Base-by-base conservation (phyloP, 2,329 filamentous ascomycete species). In the Apiospora hydei region DNA sequence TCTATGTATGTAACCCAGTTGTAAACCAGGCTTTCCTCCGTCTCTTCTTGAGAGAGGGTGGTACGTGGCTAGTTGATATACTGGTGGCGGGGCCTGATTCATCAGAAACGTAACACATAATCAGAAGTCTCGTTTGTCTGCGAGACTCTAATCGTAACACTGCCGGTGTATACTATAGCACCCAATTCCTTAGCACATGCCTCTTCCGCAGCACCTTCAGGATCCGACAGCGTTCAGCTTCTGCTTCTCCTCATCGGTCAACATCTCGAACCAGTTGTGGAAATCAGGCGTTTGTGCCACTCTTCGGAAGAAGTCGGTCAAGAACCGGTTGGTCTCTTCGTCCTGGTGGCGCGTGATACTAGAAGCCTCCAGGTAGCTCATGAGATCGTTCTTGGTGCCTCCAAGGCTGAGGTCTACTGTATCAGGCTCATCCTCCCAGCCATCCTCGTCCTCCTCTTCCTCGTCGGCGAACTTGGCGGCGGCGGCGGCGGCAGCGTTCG, bases 401-500 rank as follows among this genome's bases (percentile, higher is more conserved):
- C 88, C 91, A 16, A 92, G 85, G 57, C 90, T 91, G n/a, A 98
- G 88, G 80, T 97, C 95, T 16, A 97, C 84, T 2, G 89, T 88
- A 73, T 93, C 90, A 1, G 91, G 89, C 64, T 97, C 90, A 77
- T 98, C 96, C 82, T 98, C 96, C 94, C 96, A 98, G 41, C 93
- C 93, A 72, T 93, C 94, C 72, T 94, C 93, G 51, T 91, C 91
- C 34, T 92, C 91, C 70, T 91, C 92, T 43, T 85, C 84, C 34
- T 81, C 82, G 61, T 88, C 86, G 43, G 90, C 87, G 3, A 88
- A 88, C 7, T 89, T 87, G 2, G 88, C 85, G 0, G 90, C 90
- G 0, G 89, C 88, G 0, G 90, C 91, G 0, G 90, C 89, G 1
- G 90, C 89, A 0, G 91, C 86, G 69, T 30, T 43, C 10, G 69